Conservation (phyloP, 2,329 filamentous ascomycete genomes). For the Aspergillus ochraceoroseus region DNA sequence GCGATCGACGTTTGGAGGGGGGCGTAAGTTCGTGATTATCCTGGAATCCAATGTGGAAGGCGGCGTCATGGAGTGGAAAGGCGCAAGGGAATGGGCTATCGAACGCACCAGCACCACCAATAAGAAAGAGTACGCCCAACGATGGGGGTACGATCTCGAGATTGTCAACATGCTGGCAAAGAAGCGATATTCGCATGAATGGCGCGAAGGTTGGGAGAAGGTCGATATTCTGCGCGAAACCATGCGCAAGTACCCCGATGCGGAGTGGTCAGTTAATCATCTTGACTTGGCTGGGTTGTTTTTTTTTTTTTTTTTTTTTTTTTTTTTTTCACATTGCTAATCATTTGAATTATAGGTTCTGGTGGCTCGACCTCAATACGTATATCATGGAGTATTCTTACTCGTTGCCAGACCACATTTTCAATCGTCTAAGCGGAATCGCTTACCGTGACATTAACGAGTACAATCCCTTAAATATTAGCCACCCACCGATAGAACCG, state of each 20-base stretch:
- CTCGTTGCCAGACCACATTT: constrained; percentile 85
- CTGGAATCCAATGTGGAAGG: constrained; percentile 90
- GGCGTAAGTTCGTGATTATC: constrained; percentile 88
- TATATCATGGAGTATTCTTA: constrained; percentile 95
- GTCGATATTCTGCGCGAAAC: constrained; percentile 86
- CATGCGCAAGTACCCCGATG: constrained; percentile 88
- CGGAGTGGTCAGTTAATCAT: constrained; percentile 71
- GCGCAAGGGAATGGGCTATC: constrained; percentile 93
- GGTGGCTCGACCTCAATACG: constrained; percentile 98
- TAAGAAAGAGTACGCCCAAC: constrained; percentile 79
- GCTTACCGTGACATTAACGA: constrained; percentile 94
- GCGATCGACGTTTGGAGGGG: constrained; percentile 70
- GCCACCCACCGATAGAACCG: constrained; percentile 67
- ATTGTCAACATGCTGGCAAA: constrained; percentile 98
- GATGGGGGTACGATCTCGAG: constrained; percentile 93
- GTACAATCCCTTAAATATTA: constrained; percentile 92
- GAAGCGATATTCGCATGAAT: constrained; percentile 97
- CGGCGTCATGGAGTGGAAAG: constrained; percentile 99
- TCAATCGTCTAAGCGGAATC: constrained; percentile 67
- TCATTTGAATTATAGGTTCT: constrained; percentile 64
- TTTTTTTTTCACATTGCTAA: constrained; percentile 11
- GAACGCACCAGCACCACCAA: constrained; percentile 94
- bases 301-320: too few relatives aligned
- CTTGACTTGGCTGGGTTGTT: too few relatives aligned
- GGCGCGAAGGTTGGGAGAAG: constrained; percentile 99